Base-by-base conservation (phyloP, 2,329 filamentous ascomycete genomes). In the Hypoxylon sp. region DNA sequence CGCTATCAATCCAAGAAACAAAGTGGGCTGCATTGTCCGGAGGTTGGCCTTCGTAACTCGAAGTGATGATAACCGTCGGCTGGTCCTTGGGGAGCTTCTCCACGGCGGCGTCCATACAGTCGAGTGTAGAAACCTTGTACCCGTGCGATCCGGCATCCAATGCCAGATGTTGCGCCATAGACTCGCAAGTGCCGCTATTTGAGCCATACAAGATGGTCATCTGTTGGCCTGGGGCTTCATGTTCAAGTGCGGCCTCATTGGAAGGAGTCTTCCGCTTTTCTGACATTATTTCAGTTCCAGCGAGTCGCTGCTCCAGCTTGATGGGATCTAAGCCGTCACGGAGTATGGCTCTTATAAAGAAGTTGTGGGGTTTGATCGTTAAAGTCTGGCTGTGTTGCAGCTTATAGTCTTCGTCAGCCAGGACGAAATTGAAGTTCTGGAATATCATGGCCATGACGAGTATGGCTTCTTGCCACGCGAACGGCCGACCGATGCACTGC, bases 351-450 rank as follows among this genome's bases (percentile, higher is more conserved):
- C 84, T 82, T 78, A 92, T 89, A 53, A 81, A 81, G 71, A 93
- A 88, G 56, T 86, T 83, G 30, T 88, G 84, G 0, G 87, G 88
- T 75, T 90, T 91, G 70, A 89, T 79, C 0, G 87, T 90, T 32
- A 91, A 74, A 0, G 85, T 86, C 68, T 84, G 80, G 68, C 86
- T 83, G 66, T 87, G 78, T 58, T 83, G 72, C 12, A 91, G 75
- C 36, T 82, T 74, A 69, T 91, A 91, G 65, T 79, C 81, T 0
- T 89, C 84, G 65, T 93, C 85, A 38, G 85, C 85, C 57, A 88
- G 76, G 50, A 82, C 80, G 63, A 93, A 87, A 69, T 92, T 85
- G 78, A 93, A 92, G 71, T 89, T 91, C 71, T 93, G 90, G 61
- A 93, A 80, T 11, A 92, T 74, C 70, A 91, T 83, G 0, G 88